phyloP scores from a whole-genome alignment of 2,329 filamentous ascomycete species.

The Sarocladiaceae sp. region DNA sequence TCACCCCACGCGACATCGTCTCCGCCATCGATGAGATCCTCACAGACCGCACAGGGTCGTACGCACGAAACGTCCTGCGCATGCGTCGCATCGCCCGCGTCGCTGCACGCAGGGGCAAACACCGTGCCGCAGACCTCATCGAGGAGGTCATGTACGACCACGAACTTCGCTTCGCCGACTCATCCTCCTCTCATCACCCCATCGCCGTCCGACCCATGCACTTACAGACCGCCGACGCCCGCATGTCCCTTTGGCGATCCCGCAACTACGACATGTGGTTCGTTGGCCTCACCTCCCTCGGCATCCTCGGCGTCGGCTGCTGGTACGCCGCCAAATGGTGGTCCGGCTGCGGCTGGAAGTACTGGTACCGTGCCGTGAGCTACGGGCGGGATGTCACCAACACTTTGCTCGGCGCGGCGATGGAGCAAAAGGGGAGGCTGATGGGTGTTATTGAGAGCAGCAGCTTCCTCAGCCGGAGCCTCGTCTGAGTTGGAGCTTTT shows the following conservation, averaged over 20 bases:
- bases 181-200: no score
- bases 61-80: slow-evolving; percentile 26
- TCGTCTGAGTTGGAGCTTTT: no score
- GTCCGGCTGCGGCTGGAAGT: slow-evolving; percentile 3
- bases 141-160: slow-evolving; percentile 35
- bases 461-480: no score
- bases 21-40: slow-evolving; percentile 21
- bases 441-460: neutral
- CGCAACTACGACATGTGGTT: slow-evolving; percentile 32
- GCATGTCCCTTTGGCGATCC: slow-evolving; percentile 32
- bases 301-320: neutral
- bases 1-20: slow-evolving; percentile 25
- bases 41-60: slow-evolving; percentile 22
- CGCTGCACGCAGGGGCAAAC: slow-evolving; percentile 26
- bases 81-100: slow-evolving; percentile 32
- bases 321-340: slow-evolving; percentile 1
- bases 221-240: slow-evolving; percentile 35
- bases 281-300: slow-evolving; percentile 13
- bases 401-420: neutral
- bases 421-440: neutral
- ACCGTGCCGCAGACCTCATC: slow-evolving; percentile 31
- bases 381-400: neutral
- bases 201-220: slow-evolving; percentile 29
- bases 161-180: slow-evolving; percentile 17
- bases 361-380: neutral